Evolutionary conservation across 2,329 filamentous ascomycete genomes (phyloP).

Genomic region (Nectriaceae sp.): DNA sequence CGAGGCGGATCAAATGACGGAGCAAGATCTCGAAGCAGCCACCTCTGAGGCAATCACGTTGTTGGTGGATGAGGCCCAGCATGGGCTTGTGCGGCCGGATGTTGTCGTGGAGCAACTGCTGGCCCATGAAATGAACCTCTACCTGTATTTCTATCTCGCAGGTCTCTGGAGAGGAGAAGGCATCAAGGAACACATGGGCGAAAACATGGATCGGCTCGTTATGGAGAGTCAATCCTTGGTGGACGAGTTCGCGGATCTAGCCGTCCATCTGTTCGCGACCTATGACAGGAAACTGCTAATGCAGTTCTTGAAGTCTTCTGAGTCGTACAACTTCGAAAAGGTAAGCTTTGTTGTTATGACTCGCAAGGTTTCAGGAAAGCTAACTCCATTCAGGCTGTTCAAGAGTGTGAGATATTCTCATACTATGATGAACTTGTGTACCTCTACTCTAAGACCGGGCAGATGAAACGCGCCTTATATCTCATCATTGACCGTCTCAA

Average conservation of each 20-base stretch:
- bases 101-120: conserved; percentile 79
- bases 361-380: conserved; percentile 15
- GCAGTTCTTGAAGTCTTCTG: conserved; percentile 82
- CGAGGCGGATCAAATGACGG: conserved; percentile 64
- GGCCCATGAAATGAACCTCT: conserved; percentile 66
- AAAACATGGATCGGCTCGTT: conserved; percentile 57
- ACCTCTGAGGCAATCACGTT: conserved; percentile 83
- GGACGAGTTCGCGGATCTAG: conserved; percentile 84
- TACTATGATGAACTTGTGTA: conserved; percentile 95
- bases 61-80: conserved; percentile 87
- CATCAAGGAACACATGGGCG: conserved; percentile 54
- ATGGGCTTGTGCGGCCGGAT: conserved; percentile 78
- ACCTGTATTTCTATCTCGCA: conserved; percentile 90
- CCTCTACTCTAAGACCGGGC: conserved; percentile 90
- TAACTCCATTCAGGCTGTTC: conserved; percentile 52
- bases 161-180: conserved; percentile 80
- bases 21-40: conserved; percentile 73
- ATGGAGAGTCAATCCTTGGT: conserved; percentile 69
- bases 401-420: conserved; percentile 76
- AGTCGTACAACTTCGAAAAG: conserved; percentile 85
- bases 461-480: conserved; percentile 87
- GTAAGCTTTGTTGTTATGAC: conserved; percentile 32
- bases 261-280: conserved; percentile 81
- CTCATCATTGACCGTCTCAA: conserved; percentile 92
- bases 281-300: conserved; percentile 81